These are phyloP conservation scores for Eucalyptus melliodora DNA, from an alignment of 345 rosid species.

Conservation along the genomic window DNA sequence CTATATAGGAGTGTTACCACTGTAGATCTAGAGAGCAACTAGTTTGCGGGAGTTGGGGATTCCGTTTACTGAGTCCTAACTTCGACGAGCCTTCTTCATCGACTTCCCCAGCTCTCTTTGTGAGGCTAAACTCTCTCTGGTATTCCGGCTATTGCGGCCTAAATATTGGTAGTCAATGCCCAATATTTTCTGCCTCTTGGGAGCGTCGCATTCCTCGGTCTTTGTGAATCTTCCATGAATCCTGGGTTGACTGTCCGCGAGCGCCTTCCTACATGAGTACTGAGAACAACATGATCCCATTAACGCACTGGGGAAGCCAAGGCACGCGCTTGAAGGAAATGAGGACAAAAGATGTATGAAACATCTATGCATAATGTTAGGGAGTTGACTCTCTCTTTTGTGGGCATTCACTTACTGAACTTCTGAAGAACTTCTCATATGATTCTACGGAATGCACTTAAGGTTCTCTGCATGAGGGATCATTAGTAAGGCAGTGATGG, in stretches of 20 bases:
- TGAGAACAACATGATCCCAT: constrained; percentile 2
- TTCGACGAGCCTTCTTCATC: neutral
- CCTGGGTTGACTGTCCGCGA: constrained; percentile 91
- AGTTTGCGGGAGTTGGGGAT: neutral
- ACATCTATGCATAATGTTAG: neutral
- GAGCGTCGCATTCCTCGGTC: constrained; percentile 45
- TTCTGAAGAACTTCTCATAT: neutral
- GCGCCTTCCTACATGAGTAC: constrained; percentile 99
- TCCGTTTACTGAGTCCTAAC: neutral
- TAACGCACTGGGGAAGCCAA: neutral
- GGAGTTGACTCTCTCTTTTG: neutral
- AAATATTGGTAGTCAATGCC: neutral
- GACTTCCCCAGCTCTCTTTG: neutral
- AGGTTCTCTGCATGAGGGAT: neutral
- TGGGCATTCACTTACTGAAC: neutral
- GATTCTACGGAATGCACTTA: neutral
- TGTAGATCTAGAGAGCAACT: neutral
- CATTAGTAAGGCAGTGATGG: neutral
- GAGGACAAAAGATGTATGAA: neutral
- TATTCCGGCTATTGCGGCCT: neutral
- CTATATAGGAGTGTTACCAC: neutral
- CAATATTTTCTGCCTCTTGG: constrained; percentile 16
- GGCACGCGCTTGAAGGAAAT: neutral
- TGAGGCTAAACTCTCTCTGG: neutral
- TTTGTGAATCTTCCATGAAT: constrained; percentile 94